Base-by-base conservation (phyloP, 2,329 filamentous ascomycete species). In the Lachnellula cervina region DNA sequence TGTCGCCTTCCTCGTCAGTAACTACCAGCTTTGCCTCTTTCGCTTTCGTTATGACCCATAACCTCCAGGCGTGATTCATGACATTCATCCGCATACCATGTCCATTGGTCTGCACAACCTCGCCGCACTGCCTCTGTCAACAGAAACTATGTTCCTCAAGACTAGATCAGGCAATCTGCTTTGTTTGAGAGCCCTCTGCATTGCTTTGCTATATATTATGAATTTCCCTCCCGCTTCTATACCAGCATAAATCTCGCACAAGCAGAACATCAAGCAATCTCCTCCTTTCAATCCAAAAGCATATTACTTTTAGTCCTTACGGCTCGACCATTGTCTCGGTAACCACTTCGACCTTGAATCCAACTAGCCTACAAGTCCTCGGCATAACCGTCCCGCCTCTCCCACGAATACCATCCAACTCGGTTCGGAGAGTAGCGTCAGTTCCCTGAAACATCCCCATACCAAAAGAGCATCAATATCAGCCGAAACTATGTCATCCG, bases 401-500 rank as follows among this genome's bases (percentile, higher is more conserved):
- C 28, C 28, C 28, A 32, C 28, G 28, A 32, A 19, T 42, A 42
- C 17, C 38, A 42, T 42, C 16, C 38, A n/a, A 17, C 17, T 19
- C 16, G 38, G 9, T 42, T 42, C 17, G 16, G 4, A 42, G 3
- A n/a, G 38, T n/a, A 42, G 17, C 16, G 16, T 19, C 16, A 42
- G 6, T 8, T n/a, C 9, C 38, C 9, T 5, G n/a, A 17, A 42
- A n/a, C 16, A 42, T n/a, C 5, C 38, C 38, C 38, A n/a, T 14
- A 14, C 21, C 21, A 44, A 21, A 13, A 54, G 45, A 28, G 17
- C 13, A 11, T 40, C n/a, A 4, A 43, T 45, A 11, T 16, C 25
- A 35, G 14, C 25, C 37, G 17, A 46, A 44, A 56, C 38, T 25
- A 65, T 65, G 64, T 64, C 62, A 50, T 61, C 58, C 16, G 51